These are phyloP conservation scores for Evernia prunastri DNA, from an alignment of 495 filamentous ascomycete genomes.

Conservation along the genomic window DNA sequence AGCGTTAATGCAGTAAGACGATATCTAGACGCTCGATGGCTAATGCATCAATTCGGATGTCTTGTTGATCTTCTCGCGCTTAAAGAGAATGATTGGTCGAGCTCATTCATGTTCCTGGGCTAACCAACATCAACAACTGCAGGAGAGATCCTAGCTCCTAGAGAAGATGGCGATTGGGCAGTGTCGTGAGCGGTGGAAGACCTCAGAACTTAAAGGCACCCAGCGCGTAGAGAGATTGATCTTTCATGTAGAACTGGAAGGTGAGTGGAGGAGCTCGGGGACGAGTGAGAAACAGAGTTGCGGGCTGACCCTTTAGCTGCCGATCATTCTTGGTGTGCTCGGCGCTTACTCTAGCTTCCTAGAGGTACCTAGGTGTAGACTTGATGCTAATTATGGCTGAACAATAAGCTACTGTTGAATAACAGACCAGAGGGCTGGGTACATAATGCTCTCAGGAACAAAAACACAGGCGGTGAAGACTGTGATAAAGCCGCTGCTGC, in stretches of 20 bases:
- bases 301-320: slow-evolving; percentile 3
- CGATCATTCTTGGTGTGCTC: background rate
- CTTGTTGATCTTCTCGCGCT: slow-evolving; percentile 12
- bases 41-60: background rate
- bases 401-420: no score
- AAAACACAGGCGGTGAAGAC: no score
- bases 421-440: no score
- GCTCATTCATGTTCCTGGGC: slow-evolving; percentile 9
- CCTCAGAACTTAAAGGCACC: background rate
- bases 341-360: no score
- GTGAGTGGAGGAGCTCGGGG: background rate
- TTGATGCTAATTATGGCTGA: background rate
- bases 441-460: no score
- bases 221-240: slow-evolving; percentile 14
- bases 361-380: no score
- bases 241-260: background rate
- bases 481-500: no score
- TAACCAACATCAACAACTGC: slow-evolving; percentile 2
- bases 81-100: slow-evolving; percentile 19
- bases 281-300: background rate
- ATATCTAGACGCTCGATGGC: slow-evolving; percentile 11
- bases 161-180: background rate
- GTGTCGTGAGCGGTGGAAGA: background rate
- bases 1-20: background rate
- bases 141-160: background rate